Base-by-base conservation (phyloP, 1,284 basidiomycete species). In the Apiotrichum montevideense region DNA sequence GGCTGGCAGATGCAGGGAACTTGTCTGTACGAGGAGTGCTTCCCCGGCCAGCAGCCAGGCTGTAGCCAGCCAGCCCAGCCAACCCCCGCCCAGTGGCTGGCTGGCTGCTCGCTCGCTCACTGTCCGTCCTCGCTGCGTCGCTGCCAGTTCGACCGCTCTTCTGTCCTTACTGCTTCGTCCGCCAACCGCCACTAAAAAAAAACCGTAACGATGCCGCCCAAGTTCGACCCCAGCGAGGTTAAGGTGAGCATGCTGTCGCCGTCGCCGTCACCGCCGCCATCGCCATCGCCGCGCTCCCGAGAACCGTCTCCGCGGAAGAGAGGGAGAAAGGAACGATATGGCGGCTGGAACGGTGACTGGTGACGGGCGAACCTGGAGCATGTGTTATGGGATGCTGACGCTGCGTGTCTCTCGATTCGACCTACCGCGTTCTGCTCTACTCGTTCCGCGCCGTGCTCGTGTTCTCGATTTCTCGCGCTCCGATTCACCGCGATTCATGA, bases 221-320 rank as follows among this genome's bases (percentile, higher is more conserved):
- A 78, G 70, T 65, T 77, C 71, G 76, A 78, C 75, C 76, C 75
- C 62, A 72, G 62, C 54, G 76, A 77, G 62, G 65, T 51, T 67
- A 77, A 76, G 75, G 75, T 74, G 63, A 55, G 71, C 65, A 34
- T 32, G 37, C 34, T 32, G 40, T 21, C 32, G 35, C 21, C 32
- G 10, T 11, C 46, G 34, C 5, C 46, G 13, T 14, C 45, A 13
- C 6, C 45, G 32, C 9, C 11, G 9, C 9, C 32, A 45, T 29
- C 44, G 44, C 37, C 8, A 45, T 45, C 21, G 21, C 21, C 21
- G 21, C 21, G 44, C 34, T 21, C 34, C 11, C 10, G 43, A 42
- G 37, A 48, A 48, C 11, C 39, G 39, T 46, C 45, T 32, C 32
- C 47, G 49, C 45, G 37, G 11, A 11, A 34, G 40, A 9, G 35